These are phyloP conservation scores for Apostasia shenzhenica DNA, from an alignment of 106 monocot genomes.

Conservation along the genomic window DNA sequence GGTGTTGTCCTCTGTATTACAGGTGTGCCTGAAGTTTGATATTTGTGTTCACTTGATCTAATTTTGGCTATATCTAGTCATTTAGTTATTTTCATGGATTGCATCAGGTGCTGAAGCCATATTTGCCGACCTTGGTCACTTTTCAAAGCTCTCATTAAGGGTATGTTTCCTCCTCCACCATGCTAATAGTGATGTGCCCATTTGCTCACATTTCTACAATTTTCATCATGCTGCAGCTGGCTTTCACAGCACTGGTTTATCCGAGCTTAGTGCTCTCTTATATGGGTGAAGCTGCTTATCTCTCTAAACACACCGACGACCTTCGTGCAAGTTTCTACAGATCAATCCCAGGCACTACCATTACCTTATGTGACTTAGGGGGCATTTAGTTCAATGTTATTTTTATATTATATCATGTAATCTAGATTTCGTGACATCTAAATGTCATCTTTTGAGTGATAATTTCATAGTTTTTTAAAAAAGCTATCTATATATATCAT, in stretches of 20 bases:
- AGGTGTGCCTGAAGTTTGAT: conserved; percentile 25
- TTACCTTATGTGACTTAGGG: no score
- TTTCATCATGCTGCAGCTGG: conserved; percentile 24
- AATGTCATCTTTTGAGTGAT: no score
- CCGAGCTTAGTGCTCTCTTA: conserved; percentile 71
- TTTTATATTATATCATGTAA: no score
- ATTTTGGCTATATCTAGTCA: neutral
- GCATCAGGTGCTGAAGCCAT: conserved; percentile 76
- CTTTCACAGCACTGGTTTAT: conserved; percentile 53
- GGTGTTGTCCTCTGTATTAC: conserved; percentile 78
- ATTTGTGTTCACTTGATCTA: neutral
- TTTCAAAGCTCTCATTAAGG: conserved; percentile 72
- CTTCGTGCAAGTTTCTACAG: conserved; percentile 60
- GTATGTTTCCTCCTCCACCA: conserved; percentile 22
- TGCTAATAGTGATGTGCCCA: neutral
- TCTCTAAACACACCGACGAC: conserved; percentile 52
- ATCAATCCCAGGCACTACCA: conserved; percentile 45
- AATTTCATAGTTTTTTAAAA: no score
- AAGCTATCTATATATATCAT: no score
- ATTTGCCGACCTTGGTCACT: conserved; percentile 93
- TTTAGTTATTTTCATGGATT: neutral
- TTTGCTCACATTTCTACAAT: no score
- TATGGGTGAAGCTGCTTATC: conserved; percentile 82
- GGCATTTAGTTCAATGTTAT: no score
- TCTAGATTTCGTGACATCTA: no score